Evolutionary conservation across 805 yeast genomes (phyloP).

Genomic region (Yamadazyma laniorum): DNA sequence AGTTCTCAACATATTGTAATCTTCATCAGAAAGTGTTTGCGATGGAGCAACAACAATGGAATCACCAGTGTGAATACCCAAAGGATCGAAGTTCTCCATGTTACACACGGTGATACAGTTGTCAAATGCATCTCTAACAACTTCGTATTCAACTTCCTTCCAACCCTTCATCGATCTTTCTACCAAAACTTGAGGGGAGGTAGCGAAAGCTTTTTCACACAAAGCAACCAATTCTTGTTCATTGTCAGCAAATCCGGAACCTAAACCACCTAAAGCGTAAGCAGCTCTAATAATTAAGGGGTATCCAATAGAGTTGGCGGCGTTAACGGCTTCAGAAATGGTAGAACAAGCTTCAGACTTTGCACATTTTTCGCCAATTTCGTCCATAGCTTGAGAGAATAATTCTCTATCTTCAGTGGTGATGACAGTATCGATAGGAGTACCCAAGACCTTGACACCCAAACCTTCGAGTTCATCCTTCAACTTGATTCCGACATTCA

Average conservation of each 20-base stretch:
- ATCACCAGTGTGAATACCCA: constrained; percentile 98
- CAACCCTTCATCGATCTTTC: constrained; percentile 98
- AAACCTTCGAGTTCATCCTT: constrained; percentile 93
- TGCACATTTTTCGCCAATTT: constrained; percentile 94
- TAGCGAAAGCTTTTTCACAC: constrained; percentile 89
- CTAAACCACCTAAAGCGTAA: constrained; percentile 94
- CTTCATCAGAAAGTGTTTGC: constrained; percentile 95
- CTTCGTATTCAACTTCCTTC: constrained; percentile 99
- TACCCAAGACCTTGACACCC: constrained; percentile 92
- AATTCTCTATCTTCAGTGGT: constrained; percentile 97
- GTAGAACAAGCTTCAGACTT: constrained; percentile 92
- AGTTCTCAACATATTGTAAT: constrained; percentile 94
- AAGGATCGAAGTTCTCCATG: constrained; percentile 98
- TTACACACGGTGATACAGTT: constrained; percentile 98
- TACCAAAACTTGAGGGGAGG: constrained; percentile 93
- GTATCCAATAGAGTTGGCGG: constrained; percentile 85
- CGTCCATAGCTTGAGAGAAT: constrained; percentile 92
- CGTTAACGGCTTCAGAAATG: constrained; percentile 88
- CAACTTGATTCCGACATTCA: constrained; percentile 92
- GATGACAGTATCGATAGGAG: constrained; percentile 93
- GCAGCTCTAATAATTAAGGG: constrained; percentile 98
- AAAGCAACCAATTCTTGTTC: constrained; percentile 76
- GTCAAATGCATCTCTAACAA: constrained; percentile 92
- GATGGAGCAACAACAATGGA: constrained; percentile 99
- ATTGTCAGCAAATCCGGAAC: constrained; percentile 93